Evolutionary conservation across 805 yeast species (phyloP), one percentile per base, ranked within the genome.

Genomic region (Wickerhamiella musiphila): DNA sequence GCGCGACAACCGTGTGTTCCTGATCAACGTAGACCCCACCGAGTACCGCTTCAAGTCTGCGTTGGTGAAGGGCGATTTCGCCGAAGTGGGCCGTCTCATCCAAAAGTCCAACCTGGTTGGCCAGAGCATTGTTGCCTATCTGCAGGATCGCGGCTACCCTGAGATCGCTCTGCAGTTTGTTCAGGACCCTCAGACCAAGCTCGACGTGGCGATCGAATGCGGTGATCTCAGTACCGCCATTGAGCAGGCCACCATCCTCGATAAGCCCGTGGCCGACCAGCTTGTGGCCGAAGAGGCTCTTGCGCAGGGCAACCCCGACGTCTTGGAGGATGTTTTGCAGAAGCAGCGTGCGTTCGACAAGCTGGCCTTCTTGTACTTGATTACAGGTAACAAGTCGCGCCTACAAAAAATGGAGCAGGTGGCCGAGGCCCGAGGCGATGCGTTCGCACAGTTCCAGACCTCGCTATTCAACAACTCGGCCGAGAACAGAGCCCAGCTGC

Each of bases 111-210:
- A 79, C 48, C 66, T 90, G 50, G 98, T 90, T 32, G 99, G 99
- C 42, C 95, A 92, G 61, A 82, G 84, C 53, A 90, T 90, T 51
- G 84, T 90, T 53, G 90, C 92, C 4, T 90, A 86, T 54, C 66
- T 90, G 48, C 93, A 90, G 54, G 77, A 84, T 61, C 71, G 81
- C 51, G 99, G 98, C 2, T 86, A 77, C 53, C 96, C 98, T 18
- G 99, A 90, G 57, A 74, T 90, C 54, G 98, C 99, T 2, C 65
- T 90, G 40, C 95, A 86, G 56, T 92, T 90, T 51, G 98, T 90
- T 33, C 78, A 83, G 57, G 98, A 90, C 53, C 77, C 96, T 5
- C 94, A 84, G 54, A 81, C 95, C 26, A 71, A 94, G 56, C 86
- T 90, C 48, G 98, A 90, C 46, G 66, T 90, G 46, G 95, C 98